Evolutionary conservation across 2,329 filamentous ascomycete species (phyloP), one percentile per base, ranked within the genome.

Genomic region (Cytospora schulzeri): DNA sequence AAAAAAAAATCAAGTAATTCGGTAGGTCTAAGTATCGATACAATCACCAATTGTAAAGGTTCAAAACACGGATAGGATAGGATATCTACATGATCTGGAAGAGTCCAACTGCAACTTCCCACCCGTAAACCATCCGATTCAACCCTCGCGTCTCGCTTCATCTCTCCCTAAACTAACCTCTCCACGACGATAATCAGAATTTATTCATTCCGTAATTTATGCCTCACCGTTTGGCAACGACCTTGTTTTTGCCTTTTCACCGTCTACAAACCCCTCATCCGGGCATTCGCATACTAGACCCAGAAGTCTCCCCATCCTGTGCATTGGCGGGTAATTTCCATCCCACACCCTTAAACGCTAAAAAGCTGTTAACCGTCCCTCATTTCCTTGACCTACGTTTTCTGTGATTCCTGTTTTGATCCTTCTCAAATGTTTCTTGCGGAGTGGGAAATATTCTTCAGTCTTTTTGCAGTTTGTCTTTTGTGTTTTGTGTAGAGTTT

Each of bases 251-350:
- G 7, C 11, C n/a, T 48, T 48, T 35, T 12, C 33, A 35, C 38
- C 38, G 38, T 35, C 33, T 15, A 14, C 35, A 48, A 24, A 9
- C 45, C 45, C 45, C 45, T 48, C 45, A 48, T 48, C 45, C 45
- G 45, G 22, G 22, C n/a, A 48, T 9, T 48, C 45, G 24, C 45
- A 22, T 24, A 22, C 45, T 24, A 48, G 45, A 48, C 45, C 45
- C 45, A 48, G 45, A 48, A 48, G 45, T 48, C n/a, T 48, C 45
- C 45, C n/a, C 45, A 48, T 48, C 45, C 41, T 22, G 24, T 48
- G 45, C 45, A 24, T 48, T 9, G 33, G 45, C 45, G 45, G 45
- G 45, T 48, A 48, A 22, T 24, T 22, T 12, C 45, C 22, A 48
- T 24, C 22, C 45, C 45, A 48, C 19, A 24, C n/a, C n/a, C 45